phyloP scores from a whole-genome alignment of 2,329 filamentous ascomycete species.

The Neofusicoccum ribis region DNA sequence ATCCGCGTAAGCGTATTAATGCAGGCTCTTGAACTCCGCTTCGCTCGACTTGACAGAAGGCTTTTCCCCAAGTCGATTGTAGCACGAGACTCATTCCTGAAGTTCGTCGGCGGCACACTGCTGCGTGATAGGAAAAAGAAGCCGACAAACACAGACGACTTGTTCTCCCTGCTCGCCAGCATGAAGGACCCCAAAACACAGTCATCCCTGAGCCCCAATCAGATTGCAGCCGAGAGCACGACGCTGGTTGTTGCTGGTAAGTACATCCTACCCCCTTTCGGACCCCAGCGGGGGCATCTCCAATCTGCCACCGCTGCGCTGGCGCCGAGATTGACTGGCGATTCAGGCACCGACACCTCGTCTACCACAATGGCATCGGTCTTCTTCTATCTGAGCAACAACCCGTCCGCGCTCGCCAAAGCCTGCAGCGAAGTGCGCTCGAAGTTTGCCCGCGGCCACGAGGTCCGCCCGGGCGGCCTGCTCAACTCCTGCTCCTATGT shows the following conservation, averaged over 20 bases:
- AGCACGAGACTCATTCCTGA: not conserved
- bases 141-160: not conserved
- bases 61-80: slow-evolving; percentile 7
- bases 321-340: not conserved
- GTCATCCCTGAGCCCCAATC: slow-evolving; percentile 44
- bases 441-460: slow-evolving; percentile 38
- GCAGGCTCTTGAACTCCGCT: not conserved
- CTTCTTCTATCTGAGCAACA: slow-evolving; percentile 48
- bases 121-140: not conserved
- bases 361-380: slow-evolving; percentile 44
- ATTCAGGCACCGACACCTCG: slow-evolving; percentile 44
- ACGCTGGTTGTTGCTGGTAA: slow-evolving; percentile 47
- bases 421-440: slow-evolving; percentile 36
- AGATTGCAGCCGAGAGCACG: slow-evolving; percentile 52
- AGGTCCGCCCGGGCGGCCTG: slow-evolving; percentile 38
- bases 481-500: slow-evolving; percentile 37
- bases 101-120: not conserved
- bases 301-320: not conserved
- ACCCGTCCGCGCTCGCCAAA: slow-evolving; percentile 35
- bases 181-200: slow-evolving; percentile 49
- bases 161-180: slow-evolving; percentile 29
- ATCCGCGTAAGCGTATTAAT: not conserved
- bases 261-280: not conserved
- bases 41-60: not conserved
- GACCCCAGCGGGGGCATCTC: no score